A percentile compares a stretch with the other conserved stretches of the same genome.
These are phyloP conservation scores for Mycotypha africana DNA, from an alignment of 371 early-diverging fungal species.

Conservation along the genomic window DNA sequence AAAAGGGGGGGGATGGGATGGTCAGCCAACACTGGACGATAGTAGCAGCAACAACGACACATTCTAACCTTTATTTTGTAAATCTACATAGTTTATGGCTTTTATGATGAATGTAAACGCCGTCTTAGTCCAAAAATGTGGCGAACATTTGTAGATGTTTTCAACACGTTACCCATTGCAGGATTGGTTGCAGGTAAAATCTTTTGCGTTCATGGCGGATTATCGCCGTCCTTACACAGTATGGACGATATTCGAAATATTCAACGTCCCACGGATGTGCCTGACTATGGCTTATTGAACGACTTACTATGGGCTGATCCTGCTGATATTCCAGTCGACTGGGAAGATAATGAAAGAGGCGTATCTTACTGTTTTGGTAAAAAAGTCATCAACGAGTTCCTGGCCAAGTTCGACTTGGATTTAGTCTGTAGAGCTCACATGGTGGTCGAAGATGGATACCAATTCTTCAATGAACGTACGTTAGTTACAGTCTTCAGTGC, in stretches of 20 bases:
- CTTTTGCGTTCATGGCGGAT: constrained; percentile 98
- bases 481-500: constrained; percentile 97
- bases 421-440: constrained; percentile 95
- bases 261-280: constrained; percentile 93
- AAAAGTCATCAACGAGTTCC: constrained; percentile 81
- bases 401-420: constrained; percentile 87
- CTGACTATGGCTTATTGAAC: constrained; percentile 89
- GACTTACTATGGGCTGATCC: constrained; percentile 94
- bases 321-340: constrained; percentile 70
- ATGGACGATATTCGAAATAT: constrained; percentile 96
- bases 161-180: constrained; percentile 97
- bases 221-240: constrained; percentile 82
- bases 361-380: constrained; percentile 87
- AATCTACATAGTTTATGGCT: constrained; percentile 82
- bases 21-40: neutral
- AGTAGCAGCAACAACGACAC: neutral
- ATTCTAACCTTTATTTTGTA: neutral
- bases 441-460: constrained; percentile 94
- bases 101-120: constrained; percentile 99
- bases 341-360: constrained; percentile 64
- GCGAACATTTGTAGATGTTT: constrained; percentile 97
- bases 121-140: constrained; percentile 92
- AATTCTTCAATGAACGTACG: constrained; percentile 93
- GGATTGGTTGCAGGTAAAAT: constrained; percentile 97
- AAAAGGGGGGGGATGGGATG: neutral